phyloP scores from a whole-genome alignment of 495 filamentous ascomycete genomes.

The Penicillium herquei region DNA sequence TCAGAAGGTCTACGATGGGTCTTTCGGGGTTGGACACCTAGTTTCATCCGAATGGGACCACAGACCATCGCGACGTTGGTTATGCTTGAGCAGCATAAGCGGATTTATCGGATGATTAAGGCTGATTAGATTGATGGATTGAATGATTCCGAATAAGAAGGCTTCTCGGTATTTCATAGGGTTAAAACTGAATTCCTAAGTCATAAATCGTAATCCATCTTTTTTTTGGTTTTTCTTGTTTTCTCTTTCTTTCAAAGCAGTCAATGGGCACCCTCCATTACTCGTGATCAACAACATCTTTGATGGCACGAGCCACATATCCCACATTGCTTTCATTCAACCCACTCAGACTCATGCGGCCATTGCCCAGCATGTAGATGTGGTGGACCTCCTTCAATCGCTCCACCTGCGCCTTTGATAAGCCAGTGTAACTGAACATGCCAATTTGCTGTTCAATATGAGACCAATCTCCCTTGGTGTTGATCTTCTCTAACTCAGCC shows the following conservation, averaged over 20 bases:
- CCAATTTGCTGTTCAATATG: conserved; percentile 32
- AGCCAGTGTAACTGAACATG: conserved; percentile 37
- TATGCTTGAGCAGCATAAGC: conserved; percentile 81
- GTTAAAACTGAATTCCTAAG: no score
- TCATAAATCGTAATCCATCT: no score
- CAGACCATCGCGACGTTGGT: conserved; percentile 88
- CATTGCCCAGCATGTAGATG: conserved; percentile 26
- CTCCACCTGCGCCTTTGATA: conserved; percentile 19
- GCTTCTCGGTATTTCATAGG: no score
- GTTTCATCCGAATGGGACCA: conserved; percentile 75
- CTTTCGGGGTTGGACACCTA: conserved; percentile 88
- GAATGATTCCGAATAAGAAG: no score
- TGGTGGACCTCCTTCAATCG: conserved; percentile 25
- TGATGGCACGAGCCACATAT: conserved; percentile 26
- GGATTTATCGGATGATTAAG: conserved; percentile 13
- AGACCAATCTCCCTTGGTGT: conserved; percentile 27
- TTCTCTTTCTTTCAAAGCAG: neutral
- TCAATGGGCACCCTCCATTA: neutral
- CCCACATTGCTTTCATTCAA: conserved; percentile 25
- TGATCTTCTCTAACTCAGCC: conserved; percentile 14
- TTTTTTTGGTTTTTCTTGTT: no score
- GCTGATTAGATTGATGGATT: neutral
- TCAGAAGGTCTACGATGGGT: conserved; percentile 58
- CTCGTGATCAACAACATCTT: neutral
- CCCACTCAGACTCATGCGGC: conserved; percentile 32